Percentiles rank a stretch among this genome's conserved stretches.
phyloP scores from a whole-genome alignment of 441 rosid genomes.

The Eruca vesicaria region DNA sequence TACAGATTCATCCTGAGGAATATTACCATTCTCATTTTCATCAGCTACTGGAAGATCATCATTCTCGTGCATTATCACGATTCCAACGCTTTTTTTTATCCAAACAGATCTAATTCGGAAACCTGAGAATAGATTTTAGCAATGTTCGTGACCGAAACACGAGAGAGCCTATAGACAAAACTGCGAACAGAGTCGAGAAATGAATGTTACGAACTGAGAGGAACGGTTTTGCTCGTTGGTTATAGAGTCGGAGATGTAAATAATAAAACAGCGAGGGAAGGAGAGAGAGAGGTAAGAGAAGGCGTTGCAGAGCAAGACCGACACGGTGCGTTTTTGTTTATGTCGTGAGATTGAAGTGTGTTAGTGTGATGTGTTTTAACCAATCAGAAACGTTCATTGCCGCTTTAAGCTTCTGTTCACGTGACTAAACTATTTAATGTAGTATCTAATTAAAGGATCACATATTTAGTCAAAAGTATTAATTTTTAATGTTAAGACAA shows the following conservation, averaged over 20 bases:
- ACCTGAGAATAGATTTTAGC: neutral
- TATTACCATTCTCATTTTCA: constrained; percentile 38
- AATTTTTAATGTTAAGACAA: constrained; percentile 5
- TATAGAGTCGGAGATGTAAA: constrained; percentile 1
- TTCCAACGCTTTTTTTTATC: constrained; percentile 23
- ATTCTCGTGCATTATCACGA: constrained; percentile 49
- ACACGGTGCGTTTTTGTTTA: constrained; percentile 32
- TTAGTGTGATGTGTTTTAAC: constrained; percentile 19
- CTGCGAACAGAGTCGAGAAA: neutral
- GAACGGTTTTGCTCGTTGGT: neutral
- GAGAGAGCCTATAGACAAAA: neutral
- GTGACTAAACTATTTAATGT: neutral
- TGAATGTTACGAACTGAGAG: neutral
- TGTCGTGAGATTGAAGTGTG: too few relatives aligned
- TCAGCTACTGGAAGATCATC: constrained; percentile 33
- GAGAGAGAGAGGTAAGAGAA: neutral
- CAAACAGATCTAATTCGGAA: constrained; percentile 33
- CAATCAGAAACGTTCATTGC: constrained; percentile 27
- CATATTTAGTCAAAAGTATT: neutral
- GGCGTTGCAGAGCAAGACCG: constrained; percentile 31
- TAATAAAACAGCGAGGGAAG: neutral
- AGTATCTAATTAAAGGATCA: neutral
- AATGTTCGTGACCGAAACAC: neutral
- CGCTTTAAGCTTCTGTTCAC: neutral
- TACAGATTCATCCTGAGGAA: constrained; percentile 30